Conservation (phyloP, 2,329 filamentous ascomycete genomes). For the Daldinia eschscholtzii region DNA sequence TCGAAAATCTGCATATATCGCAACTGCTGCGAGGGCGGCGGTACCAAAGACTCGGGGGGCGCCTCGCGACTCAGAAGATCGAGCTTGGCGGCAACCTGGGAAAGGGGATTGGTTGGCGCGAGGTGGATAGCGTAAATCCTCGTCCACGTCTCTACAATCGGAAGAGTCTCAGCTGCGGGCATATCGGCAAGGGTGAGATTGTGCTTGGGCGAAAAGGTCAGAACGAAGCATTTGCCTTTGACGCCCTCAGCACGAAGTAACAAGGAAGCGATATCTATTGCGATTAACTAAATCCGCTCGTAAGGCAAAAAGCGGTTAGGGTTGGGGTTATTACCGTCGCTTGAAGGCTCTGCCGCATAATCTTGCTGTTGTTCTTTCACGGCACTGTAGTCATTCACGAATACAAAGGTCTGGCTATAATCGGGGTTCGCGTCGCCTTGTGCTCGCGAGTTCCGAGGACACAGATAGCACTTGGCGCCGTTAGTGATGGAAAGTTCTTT, state of each 20-base stretch:
- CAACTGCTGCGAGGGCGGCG: conserved; percentile 78
- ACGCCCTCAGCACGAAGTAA: conserved; percentile 87
- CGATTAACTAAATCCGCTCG: conserved; percentile 11
- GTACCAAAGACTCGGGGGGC: conserved; percentile 55
- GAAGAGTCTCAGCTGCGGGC: conserved; percentile 78
- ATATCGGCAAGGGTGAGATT: conserved; percentile 95
- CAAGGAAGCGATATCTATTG: conserved; percentile 76
- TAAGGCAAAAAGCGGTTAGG: not conserved
- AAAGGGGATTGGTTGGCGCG: conserved; percentile 76
- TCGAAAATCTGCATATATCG: conserved; percentile 99
- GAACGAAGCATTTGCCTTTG: conserved; percentile 95
- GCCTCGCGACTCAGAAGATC: conserved; percentile 56
- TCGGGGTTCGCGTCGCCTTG: conserved; percentile 88
- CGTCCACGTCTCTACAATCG: conserved; percentile 91
- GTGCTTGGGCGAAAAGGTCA: conserved; percentile 93
- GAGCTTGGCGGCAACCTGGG: conserved; percentile 55
- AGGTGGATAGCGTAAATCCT: conserved; percentile 88
- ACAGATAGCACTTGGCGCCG: conserved; percentile 82
- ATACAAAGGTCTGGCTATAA: conserved; percentile 90
- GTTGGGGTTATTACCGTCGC: conserved; percentile 52
- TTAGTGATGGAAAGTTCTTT: conserved; percentile 8
- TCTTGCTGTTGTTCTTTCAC: conserved; percentile 93
- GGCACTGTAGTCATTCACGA: conserved; percentile 97
- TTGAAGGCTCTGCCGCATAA: conserved; percentile 66
- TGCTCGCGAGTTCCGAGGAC: conserved; percentile 89